These are phyloP conservation scores for Globisporangium cystogenes DNA, from an alignment of 352 stramenopile species.

Conservation along the genomic window DNA sequence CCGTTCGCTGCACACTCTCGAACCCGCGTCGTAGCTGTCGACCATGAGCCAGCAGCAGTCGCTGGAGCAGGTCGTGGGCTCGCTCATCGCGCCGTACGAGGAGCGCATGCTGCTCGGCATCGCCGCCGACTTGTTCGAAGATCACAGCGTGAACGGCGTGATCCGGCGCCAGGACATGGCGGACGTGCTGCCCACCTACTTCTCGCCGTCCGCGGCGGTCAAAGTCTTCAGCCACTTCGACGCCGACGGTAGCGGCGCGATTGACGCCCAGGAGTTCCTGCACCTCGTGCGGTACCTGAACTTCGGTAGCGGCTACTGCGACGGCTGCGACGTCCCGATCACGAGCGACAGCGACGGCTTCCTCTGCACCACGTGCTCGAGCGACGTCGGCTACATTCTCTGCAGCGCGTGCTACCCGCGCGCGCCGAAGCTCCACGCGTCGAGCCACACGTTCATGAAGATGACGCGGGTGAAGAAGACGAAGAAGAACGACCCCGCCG, in stretches of 20 bases:
- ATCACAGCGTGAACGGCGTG: constrained; percentile 12
- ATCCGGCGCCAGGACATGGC: constrained; percentile 27
- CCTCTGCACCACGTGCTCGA: not conserved
- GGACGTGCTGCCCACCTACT: constrained; percentile 23
- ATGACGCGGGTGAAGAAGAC: no score
- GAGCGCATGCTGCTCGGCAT: not conserved
- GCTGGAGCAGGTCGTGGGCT: no score
- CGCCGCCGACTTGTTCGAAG: not conserved
- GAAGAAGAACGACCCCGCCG: no score
- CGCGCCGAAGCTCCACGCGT: no score
- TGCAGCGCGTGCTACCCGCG: not conserved
- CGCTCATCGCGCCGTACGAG: no score
- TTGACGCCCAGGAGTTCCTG: constrained; percentile 29
- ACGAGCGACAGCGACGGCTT: constrained; percentile 12
- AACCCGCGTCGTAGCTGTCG: no score
- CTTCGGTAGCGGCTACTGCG: constrained; percentile 37
- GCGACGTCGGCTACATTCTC: not conserved
- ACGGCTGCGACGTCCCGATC: constrained; percentile 25
- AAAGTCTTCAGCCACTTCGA: constrained; percentile 25
- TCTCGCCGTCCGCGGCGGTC: constrained; percentile 23
- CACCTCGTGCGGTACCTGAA: constrained; percentile 36
- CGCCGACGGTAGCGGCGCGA: constrained; percentile 19
- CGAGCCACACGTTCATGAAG: no score
- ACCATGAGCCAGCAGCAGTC: no score
- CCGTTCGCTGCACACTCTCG: no score